Evolutionary conservation across 1,284 basidiomycete species (phyloP), one percentile per base, ranked within the genome.

Genomic region (Volvariella surrecta): DNA sequence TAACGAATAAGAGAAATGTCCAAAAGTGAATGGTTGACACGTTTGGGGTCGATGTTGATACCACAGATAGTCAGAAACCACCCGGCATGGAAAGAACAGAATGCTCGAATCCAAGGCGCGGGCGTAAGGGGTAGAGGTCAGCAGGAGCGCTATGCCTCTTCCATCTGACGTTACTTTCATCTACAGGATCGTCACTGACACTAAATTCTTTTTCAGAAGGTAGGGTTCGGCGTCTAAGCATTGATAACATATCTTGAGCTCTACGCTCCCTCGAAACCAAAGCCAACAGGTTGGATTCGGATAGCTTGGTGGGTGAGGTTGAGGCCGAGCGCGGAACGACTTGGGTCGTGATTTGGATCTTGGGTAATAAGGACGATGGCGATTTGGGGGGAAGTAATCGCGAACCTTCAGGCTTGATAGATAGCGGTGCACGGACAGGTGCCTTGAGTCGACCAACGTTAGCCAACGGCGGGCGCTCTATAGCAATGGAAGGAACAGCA

Each of bases 221-320:
- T 42, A 68, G 48, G 7, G 71, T 76, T 52, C 81, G 73, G 42
- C 75, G 71, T 49, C 69, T 67, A 47, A 86, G 67, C 11, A 74
- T 74, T 24, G 67, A 70, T 44, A 85, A 67, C 82, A 87, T 84
- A 51, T 76, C 68, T 45, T 69, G 66, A 9, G 76, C 74, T 37
- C 65, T 73, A 50, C 70, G 66, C 52, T 70, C 67, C 47, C 79
- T 71, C 43, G 75, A 67, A 48, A 70, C 67, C 46, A 80, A 61
- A 4, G 70, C 64, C 38, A 62, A 57, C 22, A 77, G 55, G 53
- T 80, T 78, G 40, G 62, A 60, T 59, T 78, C 73, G 1, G 73
- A 75, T 34, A 81, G 64, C 47, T 71, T 57, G 9, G 64, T 62
- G 17, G 72, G 64, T 17, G 72, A 71, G 32, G 53, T 52, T 11